Base-by-base conservation (phyloP, 1,284 basidiomycete genomes). In the Microbotryum silenes-acaulis region DNA sequence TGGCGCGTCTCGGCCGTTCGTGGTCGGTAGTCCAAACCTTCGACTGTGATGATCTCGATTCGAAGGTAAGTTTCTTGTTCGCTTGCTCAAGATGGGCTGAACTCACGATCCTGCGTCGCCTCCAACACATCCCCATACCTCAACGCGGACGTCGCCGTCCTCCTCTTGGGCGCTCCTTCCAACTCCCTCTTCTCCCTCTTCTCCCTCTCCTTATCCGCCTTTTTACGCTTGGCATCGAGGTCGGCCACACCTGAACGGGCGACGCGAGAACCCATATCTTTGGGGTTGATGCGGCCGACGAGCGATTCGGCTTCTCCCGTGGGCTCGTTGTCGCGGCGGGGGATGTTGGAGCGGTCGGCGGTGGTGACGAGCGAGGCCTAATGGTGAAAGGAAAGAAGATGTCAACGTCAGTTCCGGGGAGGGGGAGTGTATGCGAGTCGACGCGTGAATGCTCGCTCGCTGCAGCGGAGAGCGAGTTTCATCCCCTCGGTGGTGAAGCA, bases 301-400 rank as follows among this genome's bases (percentile, higher is more conserved):
- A 98, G 85, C 16, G 92, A 86, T 59, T 94, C 96, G 20, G 92
- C 89, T 46, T 91, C 90, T 65, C 94, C 94, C 78, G 94, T 92
- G 20, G 94, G 92, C 77, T 99, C 96, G 81, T 90, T 88, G 65
- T 89, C 81, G 60, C 89, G 82, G 8, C 68, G 63, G 12, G 62
- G 58, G 47, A 70, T 57, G n/a, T 58, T 55, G 25, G 67, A 67
- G 14, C 73, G 63, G 51, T 74, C 72, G 31, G 73, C 72, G 44
- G 68, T 73, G 54, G 71, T 71, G 51, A 74, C 73, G 51, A 73
- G 65, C 29, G 67, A 66, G 12, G 70, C 66, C 71, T 68, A 51
- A 21, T 3, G 21, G 53, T 1, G 5, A n/a, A 1, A 44, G 25
- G 44, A 16, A 29, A 8, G 21, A n/a, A 48, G 5, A 16, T 4